Percentiles rank a stretch among this genome's conserved stretches.
Evolutionary conservation across 371 early-diverging fungal species (phyloP).

Genomic region (Mortierella sp.): DNA sequence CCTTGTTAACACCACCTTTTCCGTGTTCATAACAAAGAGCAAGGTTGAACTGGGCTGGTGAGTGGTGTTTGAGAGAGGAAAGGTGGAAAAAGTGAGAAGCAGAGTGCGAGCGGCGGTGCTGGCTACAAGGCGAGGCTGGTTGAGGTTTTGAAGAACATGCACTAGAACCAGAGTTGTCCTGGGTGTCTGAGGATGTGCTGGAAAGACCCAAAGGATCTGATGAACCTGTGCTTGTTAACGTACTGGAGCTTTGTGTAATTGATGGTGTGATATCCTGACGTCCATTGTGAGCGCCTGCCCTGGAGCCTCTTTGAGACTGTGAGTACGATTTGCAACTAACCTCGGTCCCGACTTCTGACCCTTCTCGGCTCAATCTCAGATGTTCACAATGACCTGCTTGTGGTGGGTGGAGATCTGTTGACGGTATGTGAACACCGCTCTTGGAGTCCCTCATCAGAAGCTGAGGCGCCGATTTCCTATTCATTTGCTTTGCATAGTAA

Average conservation of each 20-base stretch:
- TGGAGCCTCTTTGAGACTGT: neutral
- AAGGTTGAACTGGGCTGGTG: conserved; percentile 47
- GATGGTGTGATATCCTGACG: neutral
- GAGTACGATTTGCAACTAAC: neutral
- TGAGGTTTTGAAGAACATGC: neutral
- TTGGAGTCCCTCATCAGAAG: neutral
- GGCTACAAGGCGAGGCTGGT: conserved; percentile 5
- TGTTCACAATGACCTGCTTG: neutral
- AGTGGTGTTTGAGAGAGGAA: conserved; percentile 44
- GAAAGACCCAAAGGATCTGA: neutral
- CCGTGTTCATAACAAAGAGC: conserved; percentile 47
- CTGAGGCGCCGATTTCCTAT: conserved; percentile 1
- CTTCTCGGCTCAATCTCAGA: neutral
- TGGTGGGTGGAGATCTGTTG: neutral
- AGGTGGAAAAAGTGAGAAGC: conserved; percentile 50
- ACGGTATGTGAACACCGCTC: neutral
- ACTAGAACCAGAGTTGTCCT: neutral
- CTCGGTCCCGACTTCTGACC: conserved; percentile 3
- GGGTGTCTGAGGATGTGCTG: neutral
- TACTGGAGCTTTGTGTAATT: neutral
- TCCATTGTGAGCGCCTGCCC: neutral
- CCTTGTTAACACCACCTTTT: conserved; percentile 40
- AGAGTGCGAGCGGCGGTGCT: conserved; percentile 44
- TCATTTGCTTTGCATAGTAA: conserved; percentile 47
- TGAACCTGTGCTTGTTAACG: neutral